Percentiles rank a stretch among this genome's conserved stretches.
These are phyloP conservation scores for Monilinia vaccinii-corymbosi DNA, from an alignment of 2,329 filamentous ascomycete species.

Conservation along the genomic window DNA sequence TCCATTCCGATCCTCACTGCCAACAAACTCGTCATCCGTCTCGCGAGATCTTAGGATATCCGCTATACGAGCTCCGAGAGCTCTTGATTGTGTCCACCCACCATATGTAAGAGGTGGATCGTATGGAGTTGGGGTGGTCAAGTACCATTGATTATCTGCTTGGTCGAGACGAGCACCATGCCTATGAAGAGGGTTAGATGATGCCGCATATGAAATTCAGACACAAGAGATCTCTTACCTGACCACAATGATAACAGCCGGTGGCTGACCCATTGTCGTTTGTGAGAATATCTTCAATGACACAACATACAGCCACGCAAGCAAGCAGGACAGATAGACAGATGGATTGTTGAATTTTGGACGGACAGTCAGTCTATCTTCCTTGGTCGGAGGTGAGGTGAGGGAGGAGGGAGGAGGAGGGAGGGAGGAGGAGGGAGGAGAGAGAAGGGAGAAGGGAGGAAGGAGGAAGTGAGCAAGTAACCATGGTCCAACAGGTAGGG, in stretches of 20 bases:
- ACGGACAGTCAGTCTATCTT: not conserved
- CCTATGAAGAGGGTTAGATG: slow-evolving; percentile 36
- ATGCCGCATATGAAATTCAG: not conserved
- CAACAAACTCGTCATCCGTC: slow-evolving; percentile 27
- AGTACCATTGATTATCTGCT: slow-evolving; percentile 90
- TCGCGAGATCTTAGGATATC: slow-evolving; percentile 52
- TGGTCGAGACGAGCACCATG: slow-evolving; percentile 92
- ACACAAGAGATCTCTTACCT: slow-evolving; percentile 31
- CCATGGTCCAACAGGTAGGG: too few species aligned
- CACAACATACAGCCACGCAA: not conserved
- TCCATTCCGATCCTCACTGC: slow-evolving; percentile 14
- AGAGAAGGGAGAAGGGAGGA: too few species aligned
- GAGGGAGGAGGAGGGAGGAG: too few species aligned
- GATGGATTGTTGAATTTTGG: not conserved
- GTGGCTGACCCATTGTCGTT: slow-evolving; percentile 36
- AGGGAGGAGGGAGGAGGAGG: too few species aligned
- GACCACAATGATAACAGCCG: slow-evolving; percentile 42
- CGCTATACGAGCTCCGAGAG: slow-evolving; percentile 76
- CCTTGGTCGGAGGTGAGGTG: too few species aligned
- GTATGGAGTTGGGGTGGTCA: slow-evolving; percentile 87
- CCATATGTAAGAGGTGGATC: slow-evolving; percentile 92
- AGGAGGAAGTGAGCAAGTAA: too few species aligned
- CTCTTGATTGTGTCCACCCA: slow-evolving; percentile 80
- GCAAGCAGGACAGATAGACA: not conserved
- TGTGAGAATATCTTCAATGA: not conserved